Evolutionary conservation across 75 land plant genomes (phyloP).

Genomic region (Pinus albicaulis): DNA sequence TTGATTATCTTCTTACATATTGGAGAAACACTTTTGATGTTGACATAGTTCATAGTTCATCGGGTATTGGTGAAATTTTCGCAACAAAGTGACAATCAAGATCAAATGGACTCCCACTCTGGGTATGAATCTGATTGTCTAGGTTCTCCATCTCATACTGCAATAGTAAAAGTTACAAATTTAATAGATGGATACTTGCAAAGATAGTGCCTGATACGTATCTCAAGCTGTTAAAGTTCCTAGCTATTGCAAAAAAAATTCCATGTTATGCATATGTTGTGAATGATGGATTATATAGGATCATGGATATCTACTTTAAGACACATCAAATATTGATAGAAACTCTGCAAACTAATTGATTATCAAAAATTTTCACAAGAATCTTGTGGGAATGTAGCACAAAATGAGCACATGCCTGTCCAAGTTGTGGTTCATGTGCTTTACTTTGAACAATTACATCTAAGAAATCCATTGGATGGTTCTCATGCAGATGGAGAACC

Average conservation of each 20-base stretch:
- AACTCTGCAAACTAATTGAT: conserved; percentile 80
- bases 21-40: conserved; percentile 74
- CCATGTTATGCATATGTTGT: conserved; percentile 52
- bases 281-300: conserved; percentile 66
- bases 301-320: conserved; percentile 69
- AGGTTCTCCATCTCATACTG: conserved; percentile 35
- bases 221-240: conserved; percentile 47
- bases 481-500: no score
- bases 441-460: no score
- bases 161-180: conserved; percentile 45
- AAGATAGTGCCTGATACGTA: conserved; percentile 66
- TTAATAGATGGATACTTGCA: conserved; percentile 59
- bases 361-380: conserved; percentile 85
- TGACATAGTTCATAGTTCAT: conserved; percentile 63
- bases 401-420: conserved; percentile 76
- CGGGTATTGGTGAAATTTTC: conserved; percentile 51
- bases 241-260: conserved; percentile 39
- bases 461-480: no score
- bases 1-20: conserved; percentile 70
- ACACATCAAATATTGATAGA: conserved; percentile 74
- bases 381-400: conserved; percentile 82
- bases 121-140: conserved; percentile 38
- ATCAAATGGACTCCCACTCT: conserved; percentile 20
- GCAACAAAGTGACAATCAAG: conserved; percentile 52
- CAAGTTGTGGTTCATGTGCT: no score